Conservation (phyloP, 1,139 yeast species). For the Pneumocystis canis region DNA sequence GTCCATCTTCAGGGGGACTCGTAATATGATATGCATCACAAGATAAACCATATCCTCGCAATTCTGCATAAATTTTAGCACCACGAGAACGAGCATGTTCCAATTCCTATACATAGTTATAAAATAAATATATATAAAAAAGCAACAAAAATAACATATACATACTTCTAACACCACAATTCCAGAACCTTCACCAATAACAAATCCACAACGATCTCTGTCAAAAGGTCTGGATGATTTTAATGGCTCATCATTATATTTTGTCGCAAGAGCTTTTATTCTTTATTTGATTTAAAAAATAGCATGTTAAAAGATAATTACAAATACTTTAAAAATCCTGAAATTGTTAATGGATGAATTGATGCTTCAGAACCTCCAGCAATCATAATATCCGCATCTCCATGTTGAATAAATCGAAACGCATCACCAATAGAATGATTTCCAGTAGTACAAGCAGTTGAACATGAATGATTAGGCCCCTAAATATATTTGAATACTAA, state of each 20-base stretch:
- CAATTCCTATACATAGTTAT: slow-evolving; percentile 37
- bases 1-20: slow-evolving; percentile 70
- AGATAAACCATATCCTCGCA: slow-evolving; percentile 74
- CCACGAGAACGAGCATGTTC: slow-evolving; percentile 61
- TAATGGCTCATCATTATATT: slow-evolving; percentile 44
- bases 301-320: background rate
- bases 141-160: background rate
- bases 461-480: slow-evolving; percentile 79
- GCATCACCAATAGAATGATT: slow-evolving; percentile 92
- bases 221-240: slow-evolving; percentile 84
- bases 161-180: slow-evolving; percentile 37
- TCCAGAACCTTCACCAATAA: slow-evolving; percentile 87
- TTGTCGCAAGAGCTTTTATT: slow-evolving; percentile 64
- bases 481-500: slow-evolving; percentile 25
- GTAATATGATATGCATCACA: slow-evolving; percentile 93
- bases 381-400: slow-evolving; percentile 72
- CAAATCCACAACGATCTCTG: slow-evolving; percentile 63
- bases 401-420: slow-evolving; percentile 57
- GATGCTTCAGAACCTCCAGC: slow-evolving; percentile 91
- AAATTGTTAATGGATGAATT: slow-evolving; percentile 71
- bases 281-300: slow-evolving; percentile 24
- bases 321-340: slow-evolving; percentile 53
- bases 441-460: slow-evolving; percentile 97
- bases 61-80: slow-evolving; percentile 58
- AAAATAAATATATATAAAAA: background rate